Base-by-base conservation (phyloP, 2,329 filamentous ascomycete genomes). In the Cyanodermella asteris region DNA sequence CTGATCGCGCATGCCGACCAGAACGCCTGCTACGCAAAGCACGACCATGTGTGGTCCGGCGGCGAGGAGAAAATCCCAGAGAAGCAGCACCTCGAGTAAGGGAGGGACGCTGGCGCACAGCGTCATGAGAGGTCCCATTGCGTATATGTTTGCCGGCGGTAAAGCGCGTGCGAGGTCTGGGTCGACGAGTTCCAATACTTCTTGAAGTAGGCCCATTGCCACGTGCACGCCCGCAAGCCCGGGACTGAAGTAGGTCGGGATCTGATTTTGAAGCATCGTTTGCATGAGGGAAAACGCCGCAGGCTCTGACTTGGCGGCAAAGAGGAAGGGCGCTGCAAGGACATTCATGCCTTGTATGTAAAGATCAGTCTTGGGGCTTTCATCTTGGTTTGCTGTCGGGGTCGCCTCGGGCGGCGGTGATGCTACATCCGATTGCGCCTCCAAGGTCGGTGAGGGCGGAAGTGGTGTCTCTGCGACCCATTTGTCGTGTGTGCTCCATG, bases 311-410 rank as follows among this genome's bases (percentile, higher is more conserved):
- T 81, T 72, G 2, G 87, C 82, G 5, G 80, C 81, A 46, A 97
- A 97, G 22, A 97, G 59, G 43, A 97, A 93, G 0, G 87, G 87
- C 1, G 87, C 87, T 7, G 82, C 84, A 10, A 97, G 64, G 20
- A 97, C 87, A 44, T 97, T 97, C 84, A 97, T 94, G 36, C 87
- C 87, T 49, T 97, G 87, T 3, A 97, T 84, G 40, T 97, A 97
- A 20, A 77, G 82, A 40, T 72, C 67, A 0, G 63, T 71, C n/a
- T n/a, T n/a, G n/a, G n/a, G n/a, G n/a, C n/a, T n/a, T n/a, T n/a
- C n/a, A n/a, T n/a, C n/a, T n/a, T n/a, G n/a, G n/a, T n/a, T n/a
- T 2, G 64, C 72, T 9, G 42, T 41, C 27, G 72, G 50, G 8
- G 64, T 28, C 65, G 43, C 16, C 64, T n/a, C n/a, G n/a, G n/a